A percentile compares a stretch with the other conserved stretches of the same genome.
phyloP scores from a whole-genome alignment of 1,139 yeast genomes.

The Suhomyces anneliseae region DNA sequence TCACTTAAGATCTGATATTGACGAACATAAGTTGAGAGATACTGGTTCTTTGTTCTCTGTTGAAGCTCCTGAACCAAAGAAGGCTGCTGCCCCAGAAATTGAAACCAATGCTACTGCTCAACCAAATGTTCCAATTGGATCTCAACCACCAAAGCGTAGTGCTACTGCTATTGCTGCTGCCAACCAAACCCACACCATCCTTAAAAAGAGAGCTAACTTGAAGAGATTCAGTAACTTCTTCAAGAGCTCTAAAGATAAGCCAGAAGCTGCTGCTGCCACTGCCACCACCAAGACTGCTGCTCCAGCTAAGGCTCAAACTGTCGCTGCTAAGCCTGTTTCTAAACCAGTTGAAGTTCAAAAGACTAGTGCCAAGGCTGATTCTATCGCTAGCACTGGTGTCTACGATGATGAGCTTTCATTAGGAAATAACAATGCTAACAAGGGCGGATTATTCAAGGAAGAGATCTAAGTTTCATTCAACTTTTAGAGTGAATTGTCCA shows the following conservation, averaged over 20 bases:
- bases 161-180: conserved; percentile 8
- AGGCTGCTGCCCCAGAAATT: conserved; percentile 21
- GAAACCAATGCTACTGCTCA: conserved; percentile 6
- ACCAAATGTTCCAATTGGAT: neutral
- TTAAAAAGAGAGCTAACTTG: conserved; percentile 12
- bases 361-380: conserved; percentile 3
- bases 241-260: conserved; percentile 11
- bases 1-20: conserved; percentile 46
- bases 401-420: conserved; percentile 34
- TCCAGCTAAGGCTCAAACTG: neutral
- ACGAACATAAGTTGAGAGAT: conserved; percentile 42
- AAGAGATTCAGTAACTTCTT: conserved; percentile 16
- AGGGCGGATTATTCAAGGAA: conserved; percentile 47
- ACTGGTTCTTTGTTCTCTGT: conserved; percentile 42
- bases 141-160: conserved; percentile 4
- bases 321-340: conserved; percentile 3
- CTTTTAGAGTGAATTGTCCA: conserved; percentile 4
- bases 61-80: conserved; percentile 19
- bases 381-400: conserved; percentile 13
- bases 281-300: conserved; percentile 6
- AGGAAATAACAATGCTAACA: conserved; percentile 19
- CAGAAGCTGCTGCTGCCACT: conserved; percentile 7
- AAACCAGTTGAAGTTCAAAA: conserved; percentile 3
- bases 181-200: conserved; percentile 4
- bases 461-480: conserved; percentile 29